phyloP scores from a whole-genome alignment of 1,139 yeast genomes.

The Magnusiomyces suaveolens region DNA sequence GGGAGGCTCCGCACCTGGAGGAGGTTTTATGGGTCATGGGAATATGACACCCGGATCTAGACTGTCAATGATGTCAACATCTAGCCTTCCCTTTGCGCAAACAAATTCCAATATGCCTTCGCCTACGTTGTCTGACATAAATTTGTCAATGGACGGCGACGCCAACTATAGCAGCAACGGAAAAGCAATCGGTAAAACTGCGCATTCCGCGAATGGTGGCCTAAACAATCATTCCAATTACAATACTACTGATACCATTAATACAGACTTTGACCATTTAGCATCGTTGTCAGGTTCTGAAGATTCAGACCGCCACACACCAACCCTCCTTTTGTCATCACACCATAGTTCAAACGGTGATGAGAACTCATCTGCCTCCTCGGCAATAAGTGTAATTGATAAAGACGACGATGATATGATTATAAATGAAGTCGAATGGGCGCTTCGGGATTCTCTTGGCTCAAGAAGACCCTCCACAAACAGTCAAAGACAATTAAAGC shows the following conservation, averaged over 20 bases:
- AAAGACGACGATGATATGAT: background rate
- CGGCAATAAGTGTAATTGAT: background rate
- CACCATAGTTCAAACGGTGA: background rate
- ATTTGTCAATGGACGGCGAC: slow-evolving; percentile 1
- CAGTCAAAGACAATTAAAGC: background rate
- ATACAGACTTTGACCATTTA: background rate
- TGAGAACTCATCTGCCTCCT: background rate
- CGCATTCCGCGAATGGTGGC: no score
- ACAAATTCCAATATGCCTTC: background rate
- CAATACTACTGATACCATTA: background rate
- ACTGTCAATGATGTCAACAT: background rate
- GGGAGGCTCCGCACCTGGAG: background rate
- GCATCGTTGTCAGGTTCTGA: no score
- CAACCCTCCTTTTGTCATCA: no score
- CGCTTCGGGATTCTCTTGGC: background rate
- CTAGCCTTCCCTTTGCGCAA: background rate
- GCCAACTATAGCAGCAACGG: background rate
- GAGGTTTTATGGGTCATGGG: background rate
- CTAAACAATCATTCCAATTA: no score
- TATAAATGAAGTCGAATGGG: background rate
- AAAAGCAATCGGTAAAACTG: background rate
- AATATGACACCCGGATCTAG: background rate
- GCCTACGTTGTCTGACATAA: background rate
- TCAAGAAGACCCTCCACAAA: background rate
- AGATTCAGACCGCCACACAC: no score